These are phyloP conservation scores for Leptographium flavum DNA, from an alignment of 2,329 filamentous ascomycete species.

Conservation along the genomic window DNA sequence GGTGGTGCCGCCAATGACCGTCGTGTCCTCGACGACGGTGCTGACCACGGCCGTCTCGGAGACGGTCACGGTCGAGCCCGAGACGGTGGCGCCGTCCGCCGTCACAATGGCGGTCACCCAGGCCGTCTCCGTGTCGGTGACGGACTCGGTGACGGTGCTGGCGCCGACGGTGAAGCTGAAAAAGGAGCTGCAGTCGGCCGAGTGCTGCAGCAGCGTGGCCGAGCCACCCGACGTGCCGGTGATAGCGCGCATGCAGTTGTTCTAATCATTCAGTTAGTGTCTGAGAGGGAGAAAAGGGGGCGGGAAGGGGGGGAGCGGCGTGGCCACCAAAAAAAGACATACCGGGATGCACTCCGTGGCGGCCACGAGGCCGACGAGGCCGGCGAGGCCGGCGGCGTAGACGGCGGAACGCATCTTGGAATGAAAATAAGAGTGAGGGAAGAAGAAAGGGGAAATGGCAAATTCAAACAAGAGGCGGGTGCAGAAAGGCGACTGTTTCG, in stretches of 20 bases:
- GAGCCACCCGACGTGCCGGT: conserved; percentile 2
- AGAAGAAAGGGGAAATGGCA: not conserved
- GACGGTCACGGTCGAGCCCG: not conserved
- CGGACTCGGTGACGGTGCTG: conserved; percentile 1
- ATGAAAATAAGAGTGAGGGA: not conserved
- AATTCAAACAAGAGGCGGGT: not conserved
- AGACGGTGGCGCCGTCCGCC: not conserved
- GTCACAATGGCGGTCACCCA: not conserved
- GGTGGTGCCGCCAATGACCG: not conserved
- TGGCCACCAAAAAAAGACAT: not conserved
- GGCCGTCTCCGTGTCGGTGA: not conserved
- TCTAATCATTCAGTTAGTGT: too few species aligned
- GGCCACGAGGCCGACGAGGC: conserved; percentile 2
- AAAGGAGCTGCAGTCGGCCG: conserved; percentile 8
- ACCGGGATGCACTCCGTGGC: conserved; percentile 2
- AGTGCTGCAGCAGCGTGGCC: not conserved
- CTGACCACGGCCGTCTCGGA: not conserved
- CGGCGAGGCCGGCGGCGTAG: not conserved
- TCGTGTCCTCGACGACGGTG: not conserved
- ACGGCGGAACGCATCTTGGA: not conserved
- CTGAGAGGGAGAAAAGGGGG: not conserved
- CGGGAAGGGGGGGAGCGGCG: not conserved
- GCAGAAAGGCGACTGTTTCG: too few species aligned
- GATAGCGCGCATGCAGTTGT: conserved; percentile 10
- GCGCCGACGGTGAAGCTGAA: conserved; percentile 2